A percentile compares a stretch with the other conserved stretches of the same genome.
These are phyloP conservation scores for Solanum chacoense DNA, from an alignment of 305 asterid species.

Conservation along the genomic window DNA sequence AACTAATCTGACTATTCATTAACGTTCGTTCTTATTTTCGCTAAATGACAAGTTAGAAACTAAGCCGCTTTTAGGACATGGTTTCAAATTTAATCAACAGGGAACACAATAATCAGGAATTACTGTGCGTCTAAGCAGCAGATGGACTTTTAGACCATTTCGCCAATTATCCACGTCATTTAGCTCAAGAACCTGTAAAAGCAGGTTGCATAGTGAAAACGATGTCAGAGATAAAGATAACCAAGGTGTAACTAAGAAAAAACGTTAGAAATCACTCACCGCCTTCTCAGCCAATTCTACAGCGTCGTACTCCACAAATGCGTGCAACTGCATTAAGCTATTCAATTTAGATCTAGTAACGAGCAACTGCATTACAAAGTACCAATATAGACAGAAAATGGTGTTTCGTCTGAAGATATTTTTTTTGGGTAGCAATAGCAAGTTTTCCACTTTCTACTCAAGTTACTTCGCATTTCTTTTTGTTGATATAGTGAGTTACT, in stretches of 20 bases:
- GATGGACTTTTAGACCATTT: conserved; percentile 70
- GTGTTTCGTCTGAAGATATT: not conserved
- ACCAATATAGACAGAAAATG: not conserved
- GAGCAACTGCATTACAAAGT: not conserved
- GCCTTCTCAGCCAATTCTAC: conserved; percentile 79
- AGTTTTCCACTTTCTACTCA: not conserved
- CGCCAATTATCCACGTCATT: conserved; percentile 81
- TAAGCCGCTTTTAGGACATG: not conserved
- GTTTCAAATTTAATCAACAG: not conserved
- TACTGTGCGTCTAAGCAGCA: conserved; percentile 54
- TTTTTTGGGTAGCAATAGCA: not conserved
- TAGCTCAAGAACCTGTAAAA: conserved; percentile 50
- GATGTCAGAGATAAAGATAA: not conserved
- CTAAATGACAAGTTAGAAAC: not conserved
- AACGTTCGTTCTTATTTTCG: not conserved
- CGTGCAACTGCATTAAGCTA: conserved; percentile 58
- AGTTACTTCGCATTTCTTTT: not conserved
- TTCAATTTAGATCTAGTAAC: not conserved
- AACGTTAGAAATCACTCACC: conserved; percentile 23
- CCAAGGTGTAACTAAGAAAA: not conserved
- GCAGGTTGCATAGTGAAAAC: not conserved
- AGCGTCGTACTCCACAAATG: conserved; percentile 87
- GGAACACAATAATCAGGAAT: conserved; percentile 10
- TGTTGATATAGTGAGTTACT: not conserved
- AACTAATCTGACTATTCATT: not conserved